phyloP scores from a whole-genome alignment of 2,329 filamentous ascomycete species.

The Trichoderma harzianum region DNA sequence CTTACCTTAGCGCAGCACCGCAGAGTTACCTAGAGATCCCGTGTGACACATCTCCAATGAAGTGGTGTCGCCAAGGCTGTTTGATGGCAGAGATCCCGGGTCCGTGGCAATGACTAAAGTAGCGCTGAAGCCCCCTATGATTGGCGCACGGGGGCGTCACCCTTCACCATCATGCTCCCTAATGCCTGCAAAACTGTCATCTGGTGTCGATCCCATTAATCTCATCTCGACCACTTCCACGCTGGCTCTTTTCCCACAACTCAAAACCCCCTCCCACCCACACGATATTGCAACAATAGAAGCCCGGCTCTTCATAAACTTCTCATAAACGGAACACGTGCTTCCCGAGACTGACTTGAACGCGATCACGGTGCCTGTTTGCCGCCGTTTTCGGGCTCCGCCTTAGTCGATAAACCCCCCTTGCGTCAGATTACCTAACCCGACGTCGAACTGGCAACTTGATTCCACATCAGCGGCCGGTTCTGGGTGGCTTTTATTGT shows the following conservation, averaged over 20 bases:
- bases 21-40: background rate
- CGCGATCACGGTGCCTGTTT: background rate
- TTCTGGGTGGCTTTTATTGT: background rate
- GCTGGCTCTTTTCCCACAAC: background rate
- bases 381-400: conserved; percentile 6
- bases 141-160: conserved; percentile 14
- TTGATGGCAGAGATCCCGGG: background rate
- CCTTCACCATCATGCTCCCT: conserved; percentile 13
- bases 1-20: background rate
- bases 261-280: background rate
- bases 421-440: conserved; percentile 16
- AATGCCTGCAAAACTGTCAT: conserved; percentile 8
- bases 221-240: background rate
- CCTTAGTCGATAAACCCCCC: background rate
- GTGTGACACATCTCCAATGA: conserved; percentile 3
- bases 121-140: conserved; percentile 9
- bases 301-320: background rate
- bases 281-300: background rate
- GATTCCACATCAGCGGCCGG: conserved; percentile 14
- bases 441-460: background rate
- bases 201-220: conserved; percentile 5
- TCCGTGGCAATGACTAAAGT: conserved; percentile 1
- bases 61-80: background rate
- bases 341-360: background rate
- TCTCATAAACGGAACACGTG: background rate